These are phyloP conservation scores for Trypanosoma cruzi DNA, from an alignment of 208 protist species.

Conservation along the genomic window DNA sequence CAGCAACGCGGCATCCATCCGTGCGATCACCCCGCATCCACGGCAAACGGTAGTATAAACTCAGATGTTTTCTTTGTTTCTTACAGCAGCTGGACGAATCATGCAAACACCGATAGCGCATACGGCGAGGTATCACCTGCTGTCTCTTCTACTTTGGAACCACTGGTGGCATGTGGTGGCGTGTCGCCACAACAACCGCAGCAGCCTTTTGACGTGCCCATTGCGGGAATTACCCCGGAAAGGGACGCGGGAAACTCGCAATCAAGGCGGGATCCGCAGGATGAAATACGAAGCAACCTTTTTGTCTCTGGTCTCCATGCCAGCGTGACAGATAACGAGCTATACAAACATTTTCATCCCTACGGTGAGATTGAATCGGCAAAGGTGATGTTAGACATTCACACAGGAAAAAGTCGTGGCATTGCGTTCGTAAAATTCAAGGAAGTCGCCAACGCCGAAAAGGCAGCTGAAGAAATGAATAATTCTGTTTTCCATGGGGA, in stretches of 20 bases:
- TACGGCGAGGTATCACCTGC: neutral
- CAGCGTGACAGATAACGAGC: constrained; percentile 44
- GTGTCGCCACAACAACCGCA: neutral
- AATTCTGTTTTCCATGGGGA: constrained; percentile 29
- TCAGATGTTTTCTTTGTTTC: constrained; percentile 14
- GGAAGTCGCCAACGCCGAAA: constrained; percentile 37
- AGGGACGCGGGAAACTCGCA: neutral
- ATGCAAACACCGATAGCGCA: neutral
- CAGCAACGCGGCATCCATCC: neutral
- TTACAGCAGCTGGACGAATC: constrained; percentile 4
- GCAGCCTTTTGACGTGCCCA: neutral
- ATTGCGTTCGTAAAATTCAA: constrained; percentile 84
- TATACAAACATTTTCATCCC: constrained; percentile 44
- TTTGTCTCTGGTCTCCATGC: constrained; percentile 65
- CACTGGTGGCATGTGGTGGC: neutral
- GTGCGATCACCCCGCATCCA: neutral
- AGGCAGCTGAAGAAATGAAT: constrained; percentile 50
- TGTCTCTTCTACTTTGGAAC: neutral
- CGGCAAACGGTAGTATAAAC: constrained; percentile 7
- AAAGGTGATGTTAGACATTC: constrained; percentile 89
- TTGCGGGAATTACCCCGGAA: neutral
- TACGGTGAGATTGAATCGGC: constrained; percentile 64
- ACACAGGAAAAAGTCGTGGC: constrained; percentile 65
- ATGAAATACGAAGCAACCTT: constrained; percentile 72
- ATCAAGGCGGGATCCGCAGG: constrained; percentile 12